Evolutionary conservation across 805 yeast species (phyloP), one percentile per base, ranked within the genome.

Genomic region (Teunomyces funiuensis): DNA sequence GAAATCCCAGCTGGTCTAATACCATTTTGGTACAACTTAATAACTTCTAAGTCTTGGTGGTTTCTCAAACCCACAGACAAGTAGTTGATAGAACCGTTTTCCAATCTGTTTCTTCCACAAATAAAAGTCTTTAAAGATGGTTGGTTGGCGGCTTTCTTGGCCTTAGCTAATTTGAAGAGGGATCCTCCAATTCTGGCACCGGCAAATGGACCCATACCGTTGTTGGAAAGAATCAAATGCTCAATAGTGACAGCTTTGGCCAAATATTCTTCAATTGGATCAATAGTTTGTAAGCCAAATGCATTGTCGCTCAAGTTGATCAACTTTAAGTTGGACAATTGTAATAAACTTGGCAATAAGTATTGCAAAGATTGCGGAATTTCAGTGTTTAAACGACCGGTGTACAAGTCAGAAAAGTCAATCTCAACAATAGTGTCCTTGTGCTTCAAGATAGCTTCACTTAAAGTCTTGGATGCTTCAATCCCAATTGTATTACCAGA

Each of bases 181-280:
- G 96, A 87, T 54, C 81, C 80, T 45, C 97, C 99, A 47, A 93
- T 86, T 61, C 96, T 79, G 43, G 91, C 84, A 54, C 99, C 99
- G 0, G 98, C 96, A 61, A 85, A 85, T 18, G 99, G 99, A 26
- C 99, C 99, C 81, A 93, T 84, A 42, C 99, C 99, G 63, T 93
- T 93, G 67, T 93, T 93, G 36, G 97, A 84, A 47, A 93, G 73
- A 51, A 88, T 82, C 62, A 93, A 76, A 60, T 93, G 97, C 64
- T 87, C 85, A 42, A 93, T 68, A 18, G 95, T 81, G 13, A 79
- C 76, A 26, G 91, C 95, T 53, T 83, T 74, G 9, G 86, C 69
- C 44, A 93, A 71, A 54, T 83, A 89, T 19, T 71, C 74, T 60
- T 93, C 96, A 42, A 93, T 74, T 6, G 93, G 95, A 44, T 85